phyloP scores from a whole-genome alignment of 2,329 filamentous ascomycete genomes.

The Amesomyces nigricolor region DNA sequence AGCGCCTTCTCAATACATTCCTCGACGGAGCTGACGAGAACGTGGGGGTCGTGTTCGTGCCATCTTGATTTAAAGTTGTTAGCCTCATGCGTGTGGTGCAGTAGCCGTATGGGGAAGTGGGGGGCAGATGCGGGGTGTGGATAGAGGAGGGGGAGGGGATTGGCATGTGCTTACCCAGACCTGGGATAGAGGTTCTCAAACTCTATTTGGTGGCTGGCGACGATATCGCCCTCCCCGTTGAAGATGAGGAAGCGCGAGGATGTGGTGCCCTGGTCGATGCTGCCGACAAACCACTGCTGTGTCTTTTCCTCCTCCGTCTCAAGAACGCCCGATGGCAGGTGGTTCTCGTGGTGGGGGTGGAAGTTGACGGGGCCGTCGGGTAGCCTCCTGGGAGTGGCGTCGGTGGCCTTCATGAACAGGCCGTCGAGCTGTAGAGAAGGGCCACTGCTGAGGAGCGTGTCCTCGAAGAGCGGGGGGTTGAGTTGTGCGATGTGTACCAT shows the following conservation, averaged over 20 bases:
- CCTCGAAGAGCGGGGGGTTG: constrained; percentile 13
- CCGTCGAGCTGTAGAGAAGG: constrained; percentile 13
- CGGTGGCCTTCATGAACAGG: constrained; percentile 16
- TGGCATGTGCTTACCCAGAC: constrained; percentile 60
- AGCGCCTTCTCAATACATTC: constrained; percentile 74
- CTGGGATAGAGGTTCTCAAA: constrained; percentile 80
- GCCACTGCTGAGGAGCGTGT: constrained; percentile 4
- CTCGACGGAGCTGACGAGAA: constrained; percentile 69
- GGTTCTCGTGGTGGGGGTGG: constrained; percentile 19
- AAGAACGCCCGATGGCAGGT: constrained; percentile 26
- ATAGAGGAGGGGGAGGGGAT: background rate
- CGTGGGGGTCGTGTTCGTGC: constrained; percentile 82
- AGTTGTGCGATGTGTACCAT: constrained; percentile 21
- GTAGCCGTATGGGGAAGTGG: constrained; percentile 13
- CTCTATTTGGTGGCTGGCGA: constrained; percentile 80
- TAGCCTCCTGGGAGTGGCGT: constrained; percentile 8
- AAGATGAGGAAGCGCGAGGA: constrained; percentile 89
- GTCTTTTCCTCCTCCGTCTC: constrained; percentile 26
- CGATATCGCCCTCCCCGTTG: constrained; percentile 68
- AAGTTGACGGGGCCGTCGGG: constrained; percentile 4
- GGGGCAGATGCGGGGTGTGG: constrained; percentile 3
- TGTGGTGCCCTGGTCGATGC: constrained; percentile 87
- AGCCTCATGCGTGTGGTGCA: constrained; percentile 7
- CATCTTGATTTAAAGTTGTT: constrained; percentile 49
- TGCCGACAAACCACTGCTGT: constrained; percentile 64